A percentile compares a stretch with the other conserved stretches of the same genome.
Evolutionary conservation across 495 filamentous ascomycete genomes (phyloP).

Genomic region (Podospora conica): DNA sequence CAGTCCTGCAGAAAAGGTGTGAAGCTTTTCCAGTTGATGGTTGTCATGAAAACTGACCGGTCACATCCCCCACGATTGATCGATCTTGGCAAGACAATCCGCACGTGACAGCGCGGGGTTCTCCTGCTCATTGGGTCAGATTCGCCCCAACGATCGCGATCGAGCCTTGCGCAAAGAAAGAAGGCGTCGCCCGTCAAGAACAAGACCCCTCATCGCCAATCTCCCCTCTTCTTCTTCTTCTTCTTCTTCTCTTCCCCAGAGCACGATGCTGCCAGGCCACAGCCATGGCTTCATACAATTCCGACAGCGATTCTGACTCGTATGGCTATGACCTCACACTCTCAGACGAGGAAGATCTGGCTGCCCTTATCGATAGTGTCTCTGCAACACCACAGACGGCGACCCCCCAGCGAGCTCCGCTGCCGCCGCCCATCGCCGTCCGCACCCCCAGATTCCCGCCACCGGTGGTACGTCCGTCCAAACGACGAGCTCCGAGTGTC

Average conservation of each 20-base stretch:
- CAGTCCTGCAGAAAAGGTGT: no score
- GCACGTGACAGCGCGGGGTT: not conserved
- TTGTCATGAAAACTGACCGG: no score
- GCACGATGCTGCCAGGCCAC: not conserved
- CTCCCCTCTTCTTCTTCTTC: not conserved
- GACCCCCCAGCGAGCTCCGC: not conserved
- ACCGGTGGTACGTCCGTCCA: not conserved
- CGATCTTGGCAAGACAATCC: no score
- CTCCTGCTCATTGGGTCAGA: not conserved
- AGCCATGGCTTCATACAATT: conserved; percentile 16
- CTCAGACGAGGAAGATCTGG: conserved; percentile 48
- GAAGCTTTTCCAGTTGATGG: no score
- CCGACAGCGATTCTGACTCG: conserved; percentile 40
- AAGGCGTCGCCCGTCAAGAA: not conserved
- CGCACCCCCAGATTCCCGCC: not conserved
- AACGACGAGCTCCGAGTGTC: not conserved
- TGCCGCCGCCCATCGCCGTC: not conserved
- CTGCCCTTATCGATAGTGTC: conserved; percentile 17
- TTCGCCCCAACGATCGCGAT: not conserved
- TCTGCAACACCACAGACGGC: no score
- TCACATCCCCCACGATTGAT: no score
- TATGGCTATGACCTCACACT: conserved; percentile 68
- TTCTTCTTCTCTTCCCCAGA: not conserved
- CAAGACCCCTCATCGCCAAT: not conserved
- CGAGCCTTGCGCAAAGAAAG: not conserved